Base-by-base conservation (phyloP, 768 basidiomycete genomes). In the Boletus rex-veris region DNA sequence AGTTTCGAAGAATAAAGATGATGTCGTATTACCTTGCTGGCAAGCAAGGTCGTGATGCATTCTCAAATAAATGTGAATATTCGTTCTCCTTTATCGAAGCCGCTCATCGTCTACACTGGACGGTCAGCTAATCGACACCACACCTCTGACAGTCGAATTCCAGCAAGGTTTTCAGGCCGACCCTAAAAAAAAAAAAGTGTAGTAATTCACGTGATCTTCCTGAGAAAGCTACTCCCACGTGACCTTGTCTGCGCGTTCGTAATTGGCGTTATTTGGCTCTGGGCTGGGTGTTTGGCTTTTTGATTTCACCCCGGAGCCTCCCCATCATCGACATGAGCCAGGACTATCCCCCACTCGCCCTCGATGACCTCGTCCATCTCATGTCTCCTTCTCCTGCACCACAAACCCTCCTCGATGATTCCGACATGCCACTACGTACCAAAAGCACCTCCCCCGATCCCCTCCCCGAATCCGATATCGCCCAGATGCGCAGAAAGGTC, bases 281-380 rank as follows among this genome's bases (percentile, higher is more conserved):
- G 33, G 14, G 33, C 33, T 14, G 33, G 14, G 33, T 28, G 28
- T 35, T 69, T 69, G 58, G 60, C 62, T 62, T 67, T 71, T 69
- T 64, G 64, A 68, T 70, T 68, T 64, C 50, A n/a, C 31, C 47
- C 53, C 44, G 11, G 10, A 35, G 11, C 11, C 33, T 35, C 33
- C 14, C 14, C 33, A 14, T 35, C 33, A 16, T 18, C 42, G 52
- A 44, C 51, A 74, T 75, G 71, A 65, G 57, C 52, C 62, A 66
- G 15, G 76, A 73, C 48, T 68, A 54, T 21, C 75, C 73, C 5
- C 65, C 75, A 9, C 74, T 84, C 26, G 73, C 76, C 7, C 72
- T 85, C 43, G 80, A 79, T 35, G 84, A 85, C 57, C 78, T 83
- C 39, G 75, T 83, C 52, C 78, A 81, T 54, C 62, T 74, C 31